Evolutionary conservation across 305 asterid genomes (phyloP).

Genomic region (Fraxinus nigra): DNA sequence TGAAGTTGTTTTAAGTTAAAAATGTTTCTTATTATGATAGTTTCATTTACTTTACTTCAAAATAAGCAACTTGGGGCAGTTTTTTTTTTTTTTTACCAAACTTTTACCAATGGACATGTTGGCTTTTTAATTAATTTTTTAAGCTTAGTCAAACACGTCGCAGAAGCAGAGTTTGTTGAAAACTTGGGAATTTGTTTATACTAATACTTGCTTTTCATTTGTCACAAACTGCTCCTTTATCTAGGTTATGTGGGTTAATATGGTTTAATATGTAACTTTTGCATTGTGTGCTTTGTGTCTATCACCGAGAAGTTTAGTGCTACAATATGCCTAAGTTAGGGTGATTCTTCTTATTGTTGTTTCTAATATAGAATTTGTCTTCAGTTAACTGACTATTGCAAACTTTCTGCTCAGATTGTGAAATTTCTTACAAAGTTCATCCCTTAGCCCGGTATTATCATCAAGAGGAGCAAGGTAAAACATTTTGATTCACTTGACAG

Average conservation of each 20-base stretch:
- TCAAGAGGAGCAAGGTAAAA: slow-evolving; percentile 75
- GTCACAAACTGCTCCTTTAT: background rate
- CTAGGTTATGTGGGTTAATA: background rate
- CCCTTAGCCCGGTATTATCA: slow-evolving; percentile 70
- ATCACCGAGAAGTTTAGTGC: background rate
- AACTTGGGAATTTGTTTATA: background rate
- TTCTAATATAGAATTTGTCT: background rate
- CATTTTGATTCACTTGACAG: background rate
- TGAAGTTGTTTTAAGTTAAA: background rate
- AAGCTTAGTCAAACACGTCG: background rate
- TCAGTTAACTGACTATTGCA: background rate
- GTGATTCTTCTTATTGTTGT: slow-evolving; percentile 1
- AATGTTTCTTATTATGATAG: background rate
- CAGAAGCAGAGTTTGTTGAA: background rate
- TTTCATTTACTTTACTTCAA: background rate
- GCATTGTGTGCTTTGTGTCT: background rate
- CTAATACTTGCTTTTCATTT: background rate
- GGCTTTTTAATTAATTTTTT: background rate
- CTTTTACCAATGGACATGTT: background rate
- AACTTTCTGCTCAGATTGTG: slow-evolving; percentile 55
- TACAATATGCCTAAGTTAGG: background rate
- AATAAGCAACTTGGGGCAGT: background rate
- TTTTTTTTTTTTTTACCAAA: background rate
- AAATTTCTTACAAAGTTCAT: slow-evolving; percentile 70
- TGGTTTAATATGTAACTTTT: background rate